These are phyloP conservation scores for Agastache rugosa DNA, from an alignment of 257 asterid genomes.

Conservation along the genomic window DNA sequence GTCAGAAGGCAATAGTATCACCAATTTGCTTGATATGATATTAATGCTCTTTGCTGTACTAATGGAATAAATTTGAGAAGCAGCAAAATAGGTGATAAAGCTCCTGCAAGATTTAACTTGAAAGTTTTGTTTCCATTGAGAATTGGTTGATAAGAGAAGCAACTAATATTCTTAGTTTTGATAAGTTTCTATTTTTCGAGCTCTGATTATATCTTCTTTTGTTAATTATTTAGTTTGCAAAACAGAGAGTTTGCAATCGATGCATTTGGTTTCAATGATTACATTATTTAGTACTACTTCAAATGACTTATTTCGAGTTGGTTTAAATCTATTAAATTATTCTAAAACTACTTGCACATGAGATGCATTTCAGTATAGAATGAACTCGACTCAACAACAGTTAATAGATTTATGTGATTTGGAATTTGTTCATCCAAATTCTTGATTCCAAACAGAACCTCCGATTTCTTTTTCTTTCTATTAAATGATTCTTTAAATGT, in stretches of 20 bases:
- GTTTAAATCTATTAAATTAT: too few relatives aligned
- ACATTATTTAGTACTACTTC: too few relatives aligned
- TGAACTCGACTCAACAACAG: too few relatives aligned
- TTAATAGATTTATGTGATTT: too few relatives aligned
- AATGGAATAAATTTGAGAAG: constrained; percentile 9
- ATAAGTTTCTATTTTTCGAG: background rate
- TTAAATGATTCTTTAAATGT: too few relatives aligned
- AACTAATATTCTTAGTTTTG: background rate
- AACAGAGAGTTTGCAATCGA: background rate
- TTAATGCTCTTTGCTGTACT: background rate
- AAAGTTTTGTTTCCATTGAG: background rate
- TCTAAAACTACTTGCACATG: too few relatives aligned
- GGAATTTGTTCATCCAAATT: too few relatives aligned
- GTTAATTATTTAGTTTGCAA: background rate
- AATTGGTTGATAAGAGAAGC: background rate
- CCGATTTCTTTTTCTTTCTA: too few relatives aligned
- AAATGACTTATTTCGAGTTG: too few relatives aligned
- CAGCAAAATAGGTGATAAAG: constrained; percentile 11
- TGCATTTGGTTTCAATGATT: background rate
- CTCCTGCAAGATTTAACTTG: background rate
- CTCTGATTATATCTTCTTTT: background rate
- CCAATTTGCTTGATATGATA: background rate
- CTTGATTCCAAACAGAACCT: too few relatives aligned
- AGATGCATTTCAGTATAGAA: too few relatives aligned
- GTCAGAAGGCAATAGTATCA: background rate